Evolutionary conservation across 768 basidiomycete genomes (phyloP), one percentile per base, ranked within the genome.

Genomic region (Tricholoma hemisulphureum): DNA sequence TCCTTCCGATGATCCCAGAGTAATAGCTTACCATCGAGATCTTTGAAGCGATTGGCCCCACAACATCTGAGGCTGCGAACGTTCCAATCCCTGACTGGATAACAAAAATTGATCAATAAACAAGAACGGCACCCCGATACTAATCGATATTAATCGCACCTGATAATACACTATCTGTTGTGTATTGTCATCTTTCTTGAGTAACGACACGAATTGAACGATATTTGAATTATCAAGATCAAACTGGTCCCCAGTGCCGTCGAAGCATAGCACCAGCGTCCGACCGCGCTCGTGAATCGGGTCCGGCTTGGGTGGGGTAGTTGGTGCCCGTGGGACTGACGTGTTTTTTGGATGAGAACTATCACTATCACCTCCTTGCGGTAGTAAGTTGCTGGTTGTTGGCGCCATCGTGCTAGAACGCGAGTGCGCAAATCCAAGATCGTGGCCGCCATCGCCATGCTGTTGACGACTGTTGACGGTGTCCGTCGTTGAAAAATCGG

Each of bases 121-220:
- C 23, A 14, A 16, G 13, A 26, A 46, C 10, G 13, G 32, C 32
- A 34, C 10, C 11, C 10, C 13, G 3, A 16, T 46, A 26, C 7
- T 6, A 16, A 46, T 23, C 24, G 26, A 16, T n/a, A n/a, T 26
- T 24, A 14, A 10, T 26, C 23, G 24, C 45, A 76, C 82, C 72
- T 84, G 83, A 61, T 85, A 85, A 62, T 84, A 85, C 0, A 83
- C 78, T 75, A 83, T 74, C 70, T 85, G 84, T 64, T 82, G 73
- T 28, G 67, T 67, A 32, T 70, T 65, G 55, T 84, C 80, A 61
- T 81, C 75, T 65, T 83, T 85, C 72, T 79, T 80, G 58, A 85
- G 64, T 58, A 80, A 59, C 3, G 79, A 77, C 20, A 83, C 76
- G 6, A 85, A 63, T 53, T 80, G 72, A 4, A 82, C 80, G 35